Evolutionary conservation across 306 rosid genomes (phyloP), one percentile per base, ranked within the genome.

Genomic region (Elaeagnus macrophylla): DNA sequence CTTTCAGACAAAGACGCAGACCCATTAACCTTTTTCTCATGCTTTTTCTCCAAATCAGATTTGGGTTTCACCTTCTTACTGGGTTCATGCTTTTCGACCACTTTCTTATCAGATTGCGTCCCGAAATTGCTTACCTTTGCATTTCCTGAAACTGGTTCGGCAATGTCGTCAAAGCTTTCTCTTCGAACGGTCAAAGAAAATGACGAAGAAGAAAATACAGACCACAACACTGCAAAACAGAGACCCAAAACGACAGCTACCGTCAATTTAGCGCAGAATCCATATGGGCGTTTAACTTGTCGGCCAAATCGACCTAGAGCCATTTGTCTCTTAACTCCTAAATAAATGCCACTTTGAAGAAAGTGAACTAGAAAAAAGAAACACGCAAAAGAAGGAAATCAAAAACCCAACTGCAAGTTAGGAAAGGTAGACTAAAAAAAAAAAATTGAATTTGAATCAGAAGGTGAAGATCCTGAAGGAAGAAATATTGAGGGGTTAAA

Each of bases 141-240:
- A 47, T 53, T 66, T 9, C 70, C 61, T 1, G 90, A 71, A 1
- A 77, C 76, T 7, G 89, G 94, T 58, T 77, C 79, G 0, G 75
- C 81, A 56, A 91, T 82, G 66, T 87, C 87, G 49, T 91, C 99
- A 59, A 91, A 87, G 66, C 94, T 91, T 62, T 87, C 96, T 59
- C 95, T 79, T 47, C 81, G 85, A 11, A 73, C 72, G 20, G 73
- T 70, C 36, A 80, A 76, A 6, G 95, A 80, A 52, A 85, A 60
- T 37, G 94, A 72, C 3, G 90, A 71, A 67, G 88, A 71, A 46
- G 93, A 79, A 62, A 87, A 87, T 64, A 84, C 66, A 9, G 81
- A 72, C 99, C 99, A 91, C 8, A 84, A 81, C 54, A 91, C 63
- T 59, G 87, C 73, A 48, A 86, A 91, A 67, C 96, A 84, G 32